Evolutionary conservation across 2,329 filamentous ascomycete species (phyloP).

Genomic region (Trichoderma cornu-damae): DNA sequence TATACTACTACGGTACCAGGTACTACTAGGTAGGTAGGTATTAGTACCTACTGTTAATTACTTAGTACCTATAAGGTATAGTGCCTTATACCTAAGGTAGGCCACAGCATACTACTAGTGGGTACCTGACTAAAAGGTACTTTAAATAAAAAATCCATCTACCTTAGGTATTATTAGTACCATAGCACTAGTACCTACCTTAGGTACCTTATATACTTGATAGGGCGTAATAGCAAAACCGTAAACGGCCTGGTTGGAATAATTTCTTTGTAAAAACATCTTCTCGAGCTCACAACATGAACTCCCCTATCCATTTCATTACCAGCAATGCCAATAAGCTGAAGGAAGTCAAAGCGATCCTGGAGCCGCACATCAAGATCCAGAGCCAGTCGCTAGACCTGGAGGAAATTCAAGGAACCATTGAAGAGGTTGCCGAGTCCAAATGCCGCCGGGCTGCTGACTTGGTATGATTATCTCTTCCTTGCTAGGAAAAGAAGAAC

Average conservation of each 20-base stretch:
- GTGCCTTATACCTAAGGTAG: too few species aligned
- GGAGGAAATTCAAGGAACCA: slow-evolving; percentile 82
- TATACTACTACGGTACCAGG: too few species aligned
- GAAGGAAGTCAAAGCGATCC: slow-evolving; percentile 79
- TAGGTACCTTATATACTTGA: too few species aligned
- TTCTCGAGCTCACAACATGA: slow-evolving; percentile 1
- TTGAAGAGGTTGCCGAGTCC: slow-evolving; percentile 84
- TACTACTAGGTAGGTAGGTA: too few species aligned
- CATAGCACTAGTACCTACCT: too few species aligned
- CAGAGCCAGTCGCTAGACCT: slow-evolving; percentile 72
- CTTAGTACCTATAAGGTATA: too few species aligned
- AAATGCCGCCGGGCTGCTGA: slow-evolving; percentile 83
- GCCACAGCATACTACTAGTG: too few species aligned
- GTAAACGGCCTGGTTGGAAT: neutral
- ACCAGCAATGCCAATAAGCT: slow-evolving; percentile 96
- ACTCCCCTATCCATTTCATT: slow-evolving; percentile 71
- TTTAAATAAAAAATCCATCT: neutral
- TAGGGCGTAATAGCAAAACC: neutral
- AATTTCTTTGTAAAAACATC: neutral
- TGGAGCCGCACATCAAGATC: slow-evolving; percentile 68
- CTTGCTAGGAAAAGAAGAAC: neutral
- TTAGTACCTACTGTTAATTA: too few species aligned
- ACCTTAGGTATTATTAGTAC: too few species aligned
- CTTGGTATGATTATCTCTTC: slow-evolving; percentile 44
- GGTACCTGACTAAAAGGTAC: too few species aligned